Evolutionary conservation across 495 filamentous ascomycete species (phyloP), one percentile per base, ranked within the genome.

Genomic region (Tuber magnatum): DNA sequence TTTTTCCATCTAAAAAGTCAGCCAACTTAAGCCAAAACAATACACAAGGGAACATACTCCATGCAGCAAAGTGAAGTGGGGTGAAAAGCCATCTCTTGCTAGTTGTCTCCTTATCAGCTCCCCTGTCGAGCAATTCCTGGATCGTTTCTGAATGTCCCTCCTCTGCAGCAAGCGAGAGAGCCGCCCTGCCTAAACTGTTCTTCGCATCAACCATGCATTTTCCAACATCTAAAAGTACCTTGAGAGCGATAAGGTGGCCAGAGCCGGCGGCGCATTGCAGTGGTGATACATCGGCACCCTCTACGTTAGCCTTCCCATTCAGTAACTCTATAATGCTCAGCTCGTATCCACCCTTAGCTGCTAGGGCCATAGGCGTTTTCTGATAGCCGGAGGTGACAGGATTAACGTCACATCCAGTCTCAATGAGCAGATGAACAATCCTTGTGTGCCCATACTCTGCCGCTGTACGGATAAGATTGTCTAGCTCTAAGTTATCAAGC

Each of bases 31-130:
- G 32, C 56, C 14, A 65, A 65, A 65, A 65, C 14, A 35, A 65
- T 35, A 65, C 56, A 4, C 1, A n/a, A 35, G 56, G 14, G 28
- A 20, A 35, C 56, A 35, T 65, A 65, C 56, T 65, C 56, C 56
- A 65, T 5, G 56, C 56, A 65, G 56, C 56, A 65, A 65, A 65
- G 28, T 65, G 56, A 7, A 65, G 56, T 65, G 56, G 56, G 56
- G 56, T 65, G 56, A 65, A 65, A 35, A 32, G 56, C 56, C 56
- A 65, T 32, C 56, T 65, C 56, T 65, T 65, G 56, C 56, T 65
- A 65, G 56, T 65, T 65, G 56, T 65, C 56, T 65, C 56, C 35
- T 65, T 65, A 65, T 65, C 56, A 65, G 56, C 56, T 35, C 56
- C 56, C 56, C 56, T 65, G 28, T 65, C 56, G 32, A 65, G 56